These are phyloP conservation scores for Jatropha podagrica DNA, from an alignment of 441 rosid genomes.

Conservation along the genomic window DNA sequence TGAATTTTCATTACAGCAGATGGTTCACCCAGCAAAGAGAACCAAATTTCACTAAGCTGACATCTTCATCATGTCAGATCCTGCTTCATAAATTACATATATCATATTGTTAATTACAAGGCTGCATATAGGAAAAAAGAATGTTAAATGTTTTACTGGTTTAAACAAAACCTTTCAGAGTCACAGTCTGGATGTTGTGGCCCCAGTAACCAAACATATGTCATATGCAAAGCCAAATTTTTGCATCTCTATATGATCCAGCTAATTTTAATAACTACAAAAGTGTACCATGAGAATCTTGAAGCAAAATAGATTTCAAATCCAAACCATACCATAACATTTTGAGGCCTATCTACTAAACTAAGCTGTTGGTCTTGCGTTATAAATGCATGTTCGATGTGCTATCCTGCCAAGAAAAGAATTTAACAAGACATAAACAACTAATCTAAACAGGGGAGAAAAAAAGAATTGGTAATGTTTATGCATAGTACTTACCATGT, in stretches of 20 bases:
- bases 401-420: conserved; percentile 33
- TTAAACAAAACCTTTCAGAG: neutral
- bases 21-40: neutral
- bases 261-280: conserved; percentile 4
- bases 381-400: conserved; percentile 26
- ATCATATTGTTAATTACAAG: no score
- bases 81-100: neutral
- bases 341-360: conserved; percentile 20
- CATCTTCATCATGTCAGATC: neutral
- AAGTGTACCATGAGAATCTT: neutral
- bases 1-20: neutral
- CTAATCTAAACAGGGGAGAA: conserved; percentile 1
- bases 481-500: conserved; percentile 30
- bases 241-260: neutral
- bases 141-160: no score
- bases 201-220: neutral
- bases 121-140: no score
- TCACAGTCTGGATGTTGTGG: neutral
- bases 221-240: neutral
- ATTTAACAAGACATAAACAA: conserved; percentile 4
- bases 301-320: neutral
- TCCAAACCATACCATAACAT: neutral
- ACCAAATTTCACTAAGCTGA: neutral
- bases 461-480: neutral
- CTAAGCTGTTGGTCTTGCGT: conserved; percentile 29